phyloP scores from a whole-genome alignment of 768 basidiomycete genomes.

The Suillus alpinus region DNA sequence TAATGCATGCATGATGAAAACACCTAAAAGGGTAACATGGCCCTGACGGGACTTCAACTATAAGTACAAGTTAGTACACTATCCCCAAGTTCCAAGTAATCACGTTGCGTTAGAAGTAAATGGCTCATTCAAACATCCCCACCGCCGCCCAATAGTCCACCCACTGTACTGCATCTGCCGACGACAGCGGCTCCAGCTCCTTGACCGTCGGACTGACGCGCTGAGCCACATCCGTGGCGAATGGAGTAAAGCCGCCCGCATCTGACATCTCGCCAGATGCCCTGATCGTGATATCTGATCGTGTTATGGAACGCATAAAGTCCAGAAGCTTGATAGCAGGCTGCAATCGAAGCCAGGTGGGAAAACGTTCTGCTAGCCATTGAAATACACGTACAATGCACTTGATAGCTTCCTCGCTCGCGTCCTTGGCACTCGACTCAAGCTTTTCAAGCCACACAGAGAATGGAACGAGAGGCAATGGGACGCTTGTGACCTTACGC shows the following conservation, averaged over 20 bases:
- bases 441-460: conserved; percentile 29
- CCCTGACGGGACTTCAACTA: neutral
- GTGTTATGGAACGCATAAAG: conserved; percentile 22
- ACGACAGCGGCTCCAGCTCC: conserved; percentile 22
- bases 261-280: neutral
- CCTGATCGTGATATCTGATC: conserved; percentile 14
- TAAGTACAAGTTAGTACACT: neutral
- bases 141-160: conserved; percentile 36
- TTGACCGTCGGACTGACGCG: conserved; percentile 34
- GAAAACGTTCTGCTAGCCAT: conserved; percentile 43
- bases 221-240: conserved; percentile 28
- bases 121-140: conserved; percentile 18
- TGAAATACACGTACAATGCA: conserved; percentile 34
- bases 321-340: conserved; percentile 33
- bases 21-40: neutral
- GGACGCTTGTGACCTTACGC: conserved; percentile 7
- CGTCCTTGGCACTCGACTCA: conserved; percentile 9
- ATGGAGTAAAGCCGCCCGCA: conserved; percentile 8
- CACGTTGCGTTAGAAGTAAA: neutral
- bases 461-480: conserved; percentile 31
- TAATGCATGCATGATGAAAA: neutral
- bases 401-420: conserved; percentile 22
- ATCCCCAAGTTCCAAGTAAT: neutral
- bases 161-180: conserved; percentile 30
- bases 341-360: conserved; percentile 18